These are phyloP conservation scores for Mucor sp. DNA, from an alignment of 371 early-diverging fungal species.

Conservation along the genomic window DNA sequence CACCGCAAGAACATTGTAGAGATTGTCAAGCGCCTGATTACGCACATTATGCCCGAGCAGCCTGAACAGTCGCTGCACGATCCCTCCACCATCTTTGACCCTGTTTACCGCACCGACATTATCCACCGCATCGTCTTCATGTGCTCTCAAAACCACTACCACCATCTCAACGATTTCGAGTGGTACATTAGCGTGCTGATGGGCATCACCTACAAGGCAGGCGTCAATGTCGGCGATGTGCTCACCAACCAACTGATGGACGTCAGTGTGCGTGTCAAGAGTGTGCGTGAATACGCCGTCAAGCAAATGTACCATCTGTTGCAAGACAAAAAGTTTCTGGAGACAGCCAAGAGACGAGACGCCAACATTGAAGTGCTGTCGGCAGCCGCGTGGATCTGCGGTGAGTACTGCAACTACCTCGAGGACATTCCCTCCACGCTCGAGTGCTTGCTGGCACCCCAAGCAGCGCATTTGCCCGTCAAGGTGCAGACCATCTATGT, in stretches of 20 bases:
- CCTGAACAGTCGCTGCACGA: conserved; percentile 32
- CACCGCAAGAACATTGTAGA: conserved; percentile 77
- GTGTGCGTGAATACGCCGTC: conserved; percentile 79
- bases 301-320: conserved; percentile 67
- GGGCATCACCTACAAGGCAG: conserved; percentile 74
- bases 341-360: conserved; percentile 61
- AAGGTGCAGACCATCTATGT: conserved; percentile 73
- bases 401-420: conserved; percentile 78
- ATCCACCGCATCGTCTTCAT: conserved; percentile 80
- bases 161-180: conserved; percentile 87
- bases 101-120: conserved; percentile 78
- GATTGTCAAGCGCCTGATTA: conserved; percentile 82
- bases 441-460: conserved; percentile 58
- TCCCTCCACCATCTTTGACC: conserved; percentile 61
- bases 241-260: conserved; percentile 83
- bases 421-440: conserved; percentile 57
- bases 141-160: conserved; percentile 84
- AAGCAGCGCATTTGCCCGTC: conserved; percentile 57
- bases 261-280: conserved; percentile 87
- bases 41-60: conserved; percentile 66
- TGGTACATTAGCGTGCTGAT: conserved; percentile 90
- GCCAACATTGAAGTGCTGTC: conserved; percentile 78
- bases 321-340: conserved; percentile 63
- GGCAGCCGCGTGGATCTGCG: conserved; percentile 90
- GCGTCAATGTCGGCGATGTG: conserved; percentile 71